A percentile compares a stretch with the other conserved stretches of the same genome.
Conservation (phyloP, 192 early-diverging fungal genomes). For the Coemansia sp. region DNA sequence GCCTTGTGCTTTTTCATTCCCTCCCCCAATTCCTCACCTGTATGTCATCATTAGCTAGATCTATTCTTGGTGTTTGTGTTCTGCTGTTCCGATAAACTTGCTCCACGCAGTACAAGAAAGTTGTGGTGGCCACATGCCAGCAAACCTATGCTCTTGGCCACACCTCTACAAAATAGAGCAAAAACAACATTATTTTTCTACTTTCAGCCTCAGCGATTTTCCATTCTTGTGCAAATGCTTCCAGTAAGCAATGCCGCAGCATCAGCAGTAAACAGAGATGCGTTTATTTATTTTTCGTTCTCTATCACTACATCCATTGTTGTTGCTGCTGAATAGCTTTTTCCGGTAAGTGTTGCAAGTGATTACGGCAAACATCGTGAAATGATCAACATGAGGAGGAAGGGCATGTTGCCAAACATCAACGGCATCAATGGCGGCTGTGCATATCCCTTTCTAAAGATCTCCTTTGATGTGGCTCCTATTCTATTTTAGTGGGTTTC, state of each 20-base stretch:
- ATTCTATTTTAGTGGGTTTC: neutral
- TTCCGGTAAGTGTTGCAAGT: too few species aligned
- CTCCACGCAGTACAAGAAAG: too few species aligned
- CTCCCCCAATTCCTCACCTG: neutral
- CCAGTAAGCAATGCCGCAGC: constrained; percentile 11
- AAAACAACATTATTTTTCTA: neutral
- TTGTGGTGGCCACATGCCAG: neutral
- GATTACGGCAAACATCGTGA: neutral
- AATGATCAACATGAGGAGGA: neutral
- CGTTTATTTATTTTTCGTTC: neutral
- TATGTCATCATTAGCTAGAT: neutral
- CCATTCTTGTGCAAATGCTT: constrained; percentile 5
- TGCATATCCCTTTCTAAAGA: neutral
- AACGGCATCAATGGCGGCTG: neutral
- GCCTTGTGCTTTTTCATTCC: neutral
- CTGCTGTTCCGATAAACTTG: too few species aligned
- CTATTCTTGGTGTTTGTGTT: too few species aligned
- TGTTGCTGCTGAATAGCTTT: neutral
- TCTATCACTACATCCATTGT: neutral
- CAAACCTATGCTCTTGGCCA: neutral
- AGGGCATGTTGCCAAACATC: neutral
- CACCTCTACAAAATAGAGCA: neutral
- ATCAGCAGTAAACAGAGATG: neutral
- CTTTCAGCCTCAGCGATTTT: neutral
- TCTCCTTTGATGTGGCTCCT: neutral